Evolutionary conservation across 768 basidiomycete genomes (phyloP), one percentile per base, ranked within the genome.

Genomic region (Auricularia cornea): DNA sequence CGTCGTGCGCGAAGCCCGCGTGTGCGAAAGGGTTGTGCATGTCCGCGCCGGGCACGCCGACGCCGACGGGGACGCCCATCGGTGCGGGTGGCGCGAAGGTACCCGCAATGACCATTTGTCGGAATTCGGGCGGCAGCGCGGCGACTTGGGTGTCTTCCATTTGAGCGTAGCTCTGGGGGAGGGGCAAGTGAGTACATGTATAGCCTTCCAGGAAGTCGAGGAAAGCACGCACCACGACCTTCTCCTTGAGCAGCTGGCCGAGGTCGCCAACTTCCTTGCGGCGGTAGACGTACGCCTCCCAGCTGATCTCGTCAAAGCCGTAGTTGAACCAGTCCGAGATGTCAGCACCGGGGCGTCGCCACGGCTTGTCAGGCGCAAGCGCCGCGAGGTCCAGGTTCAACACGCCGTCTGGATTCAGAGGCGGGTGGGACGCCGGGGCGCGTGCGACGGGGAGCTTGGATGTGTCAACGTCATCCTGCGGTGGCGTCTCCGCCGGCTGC

Each of bases 251-350:
- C 54, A 91, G 84, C 63, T 82, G 85, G 0, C 89, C 90, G 62
- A 89, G 79, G 63, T 93, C 92, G 2, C 90, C 88, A 60, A 93
- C 72, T 63, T 93, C 90, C 48, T 90, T 81, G 68, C 93, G 80
- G 68, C 92, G 83, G 73, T 90, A 89, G 68, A 88, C 91, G 70
- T 96, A 99, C 48, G 87, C 88, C 71, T 93, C 91, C 94, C 94
- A 99, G 35, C 90, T 90, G 18, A 92, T 82, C 75, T 99, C 97
- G 74, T 99, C 97, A 70, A 98, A 98, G 0, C 97, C 97, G 68
- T 97, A 98, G 75, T 99, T 98, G 77, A 99, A 99, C 90, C 94
- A 99, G 77, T 98, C 95, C 68, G 90, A 89, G 65, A 97, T 80
- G 77, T 97, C 94, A 3, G 91, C 87, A 35, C 97, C 97, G 8